Percentiles rank a stretch among this genome's conserved stretches.
Evolutionary conservation across 1,284 basidiomycete genomes (phyloP).

Genomic region (Bothia castanella): DNA sequence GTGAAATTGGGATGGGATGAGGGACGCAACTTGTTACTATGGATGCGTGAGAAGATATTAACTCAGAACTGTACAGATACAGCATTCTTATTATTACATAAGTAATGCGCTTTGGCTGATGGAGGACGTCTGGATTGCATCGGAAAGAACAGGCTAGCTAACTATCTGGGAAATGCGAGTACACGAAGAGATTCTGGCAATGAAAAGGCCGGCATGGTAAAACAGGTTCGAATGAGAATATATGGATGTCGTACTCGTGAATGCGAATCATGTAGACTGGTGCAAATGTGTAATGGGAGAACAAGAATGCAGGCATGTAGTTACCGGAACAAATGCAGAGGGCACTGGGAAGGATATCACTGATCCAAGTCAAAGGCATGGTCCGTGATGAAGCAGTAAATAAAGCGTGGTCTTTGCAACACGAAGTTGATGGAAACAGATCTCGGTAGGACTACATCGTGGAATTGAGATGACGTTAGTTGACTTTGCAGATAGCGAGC

Average conservation of each 20-base stretch:
- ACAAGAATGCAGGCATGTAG: slow-evolving; percentile 28
- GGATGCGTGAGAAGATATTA: slow-evolving; percentile 28
- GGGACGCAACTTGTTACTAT: not conserved
- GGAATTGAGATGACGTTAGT: slow-evolving; percentile 26
- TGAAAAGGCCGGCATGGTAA: slow-evolving; percentile 4
- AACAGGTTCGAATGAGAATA: slow-evolving; percentile 12
- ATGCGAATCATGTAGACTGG: slow-evolving; percentile 22
- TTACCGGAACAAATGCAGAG: slow-evolving; percentile 20
- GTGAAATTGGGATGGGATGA: not conserved
- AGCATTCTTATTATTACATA: no score
- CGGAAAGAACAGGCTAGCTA: not conserved
- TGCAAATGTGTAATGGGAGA: slow-evolving; percentile 16
- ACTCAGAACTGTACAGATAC: slow-evolving; percentile 32
- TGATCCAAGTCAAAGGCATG: slow-evolving; percentile 29
- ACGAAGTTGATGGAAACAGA: slow-evolving; percentile 18
- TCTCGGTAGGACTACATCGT: slow-evolving; percentile 29
- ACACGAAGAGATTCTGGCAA: not conserved
- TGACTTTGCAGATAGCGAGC: slow-evolving; percentile 21
- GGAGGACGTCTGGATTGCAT: slow-evolving; percentile 8
- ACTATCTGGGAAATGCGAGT: slow-evolving; percentile 1
- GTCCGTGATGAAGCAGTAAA: slow-evolving; percentile 28
- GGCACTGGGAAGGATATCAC: slow-evolving; percentile 21
- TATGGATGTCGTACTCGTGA: slow-evolving; percentile 17
- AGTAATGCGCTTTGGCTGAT: no score
- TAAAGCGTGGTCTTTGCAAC: slow-evolving; percentile 19